Percentiles rank a stretch among this genome's conserved stretches.
Evolutionary conservation across 2,329 filamentous ascomycete genomes (phyloP).

Genomic region (Trichophyton rubrum): DNA sequence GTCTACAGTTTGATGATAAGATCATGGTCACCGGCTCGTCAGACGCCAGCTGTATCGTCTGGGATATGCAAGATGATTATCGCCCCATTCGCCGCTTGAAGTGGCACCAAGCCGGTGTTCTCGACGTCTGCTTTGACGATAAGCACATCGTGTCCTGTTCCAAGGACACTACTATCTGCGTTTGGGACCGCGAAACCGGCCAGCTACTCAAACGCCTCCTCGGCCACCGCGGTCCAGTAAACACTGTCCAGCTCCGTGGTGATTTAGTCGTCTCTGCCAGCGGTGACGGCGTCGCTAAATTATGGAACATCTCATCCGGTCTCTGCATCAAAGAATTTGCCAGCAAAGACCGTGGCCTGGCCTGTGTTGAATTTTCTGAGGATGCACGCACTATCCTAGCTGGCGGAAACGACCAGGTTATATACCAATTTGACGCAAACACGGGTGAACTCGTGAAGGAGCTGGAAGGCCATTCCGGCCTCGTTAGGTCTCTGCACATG

Average conservation of each 20-base stretch:
- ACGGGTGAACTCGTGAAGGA: constrained; percentile 72
- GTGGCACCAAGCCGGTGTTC: constrained; percentile 73
- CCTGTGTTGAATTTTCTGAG: constrained; percentile 90
- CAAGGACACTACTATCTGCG: constrained; percentile 85
- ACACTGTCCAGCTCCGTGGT: constrained; percentile 87
- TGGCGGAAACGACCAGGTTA: constrained; percentile 88
- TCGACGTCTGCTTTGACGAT: constrained; percentile 87
- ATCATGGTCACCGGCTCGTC: constrained; percentile 94
- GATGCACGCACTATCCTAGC: constrained; percentile 89
- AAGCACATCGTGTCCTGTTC: constrained; percentile 92
- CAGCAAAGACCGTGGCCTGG: constrained; percentile 83
- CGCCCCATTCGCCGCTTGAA: constrained; percentile 64
- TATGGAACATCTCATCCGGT: constrained; percentile 89
- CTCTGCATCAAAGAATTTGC: constrained; percentile 80
- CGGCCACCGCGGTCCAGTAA: constrained; percentile 85
- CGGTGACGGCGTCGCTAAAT: constrained; percentile 81
- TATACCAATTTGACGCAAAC: constrained; percentile 90
- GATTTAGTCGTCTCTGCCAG: constrained; percentile 88
- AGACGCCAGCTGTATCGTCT: constrained; percentile 81
- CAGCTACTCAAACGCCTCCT: constrained; percentile 62
- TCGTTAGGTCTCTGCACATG: constrained; percentile 83
- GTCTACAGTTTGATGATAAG: constrained; percentile 82
- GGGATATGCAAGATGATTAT: constrained; percentile 69
- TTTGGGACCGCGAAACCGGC: constrained; percentile 81
- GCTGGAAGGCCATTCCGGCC: constrained; percentile 67